Conservation (phyloP, 2,329 filamentous ascomycete genomes). For the Periglandula ipomoeae region DNA sequence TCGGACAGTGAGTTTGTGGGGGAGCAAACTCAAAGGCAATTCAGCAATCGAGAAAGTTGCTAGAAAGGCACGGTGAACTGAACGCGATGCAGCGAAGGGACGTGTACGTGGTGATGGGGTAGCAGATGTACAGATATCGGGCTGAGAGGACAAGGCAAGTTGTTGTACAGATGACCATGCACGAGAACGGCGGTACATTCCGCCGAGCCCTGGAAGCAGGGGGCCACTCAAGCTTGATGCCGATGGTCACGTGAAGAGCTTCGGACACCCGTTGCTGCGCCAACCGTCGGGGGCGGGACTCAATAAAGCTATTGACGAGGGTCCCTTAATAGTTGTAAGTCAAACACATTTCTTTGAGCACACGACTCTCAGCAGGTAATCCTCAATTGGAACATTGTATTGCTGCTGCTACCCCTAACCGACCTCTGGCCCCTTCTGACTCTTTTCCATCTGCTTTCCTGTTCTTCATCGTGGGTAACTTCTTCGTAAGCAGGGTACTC, state of each 20-base stretch:
- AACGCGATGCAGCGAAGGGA: slow-evolving; percentile 4
- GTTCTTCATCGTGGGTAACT: not conserved
- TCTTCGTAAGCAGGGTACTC: not conserved
- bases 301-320: slow-evolving; percentile 5
- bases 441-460: not conserved
- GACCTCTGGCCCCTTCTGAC: not conserved
- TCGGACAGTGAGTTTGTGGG: slow-evolving; percentile 12
- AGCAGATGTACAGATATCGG: slow-evolving; percentile 18
- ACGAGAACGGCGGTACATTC: slow-evolving; percentile 20
- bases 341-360: not conserved
- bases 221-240: not conserved
- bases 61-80: not conserved
- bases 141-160: slow-evolving; percentile 21
- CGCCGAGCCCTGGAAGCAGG: slow-evolving; percentile 15
- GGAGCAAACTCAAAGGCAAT: slow-evolving; percentile 13
- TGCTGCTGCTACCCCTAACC: not conserved
- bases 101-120: slow-evolving; percentile 4
- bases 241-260: slow-evolving; percentile 17
- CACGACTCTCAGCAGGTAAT: not conserved
- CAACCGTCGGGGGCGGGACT: slow-evolving; percentile 9
- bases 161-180: slow-evolving; percentile 20
- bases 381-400: not conserved
- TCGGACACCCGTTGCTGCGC: slow-evolving; percentile 9
- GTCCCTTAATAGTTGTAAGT: not conserved
- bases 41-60: slow-evolving; percentile 11